A percentile compares a stretch with the other conserved stretches of the same genome.
Evolutionary conservation across 2,329 filamentous ascomycete species (phyloP).

Genomic region (Aspergillus melleus): DNA sequence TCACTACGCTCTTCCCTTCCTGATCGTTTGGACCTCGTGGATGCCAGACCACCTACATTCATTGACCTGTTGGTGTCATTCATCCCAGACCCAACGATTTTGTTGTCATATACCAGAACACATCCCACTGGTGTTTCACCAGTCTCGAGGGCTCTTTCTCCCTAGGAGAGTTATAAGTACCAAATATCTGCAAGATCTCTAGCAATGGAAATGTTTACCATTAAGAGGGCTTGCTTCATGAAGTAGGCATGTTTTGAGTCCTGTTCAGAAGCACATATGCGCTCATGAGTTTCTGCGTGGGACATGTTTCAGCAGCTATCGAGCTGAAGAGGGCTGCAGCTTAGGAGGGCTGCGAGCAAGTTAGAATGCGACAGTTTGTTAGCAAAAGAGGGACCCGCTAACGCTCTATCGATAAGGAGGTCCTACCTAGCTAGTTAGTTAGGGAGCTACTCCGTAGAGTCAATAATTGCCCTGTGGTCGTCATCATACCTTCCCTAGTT

Average conservation of each 20-base stretch:
- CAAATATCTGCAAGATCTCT: neutral
- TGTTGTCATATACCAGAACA: conserved; percentile 78
- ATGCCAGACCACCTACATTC: conserved; percentile 48
- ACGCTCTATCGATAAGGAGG: too few relatives aligned
- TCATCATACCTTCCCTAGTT: too few relatives aligned
- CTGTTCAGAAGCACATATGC: conserved; percentile 9
- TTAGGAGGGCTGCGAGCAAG: neutral
- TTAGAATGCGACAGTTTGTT: neutral
- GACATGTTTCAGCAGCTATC: neutral
- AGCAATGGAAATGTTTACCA: conserved; percentile 58
- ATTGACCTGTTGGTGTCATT: conserved; percentile 93
- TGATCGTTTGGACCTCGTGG: neutral
- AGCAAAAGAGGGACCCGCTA: too few relatives aligned
- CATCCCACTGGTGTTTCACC: conserved; percentile 97
- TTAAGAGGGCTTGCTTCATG: conserved; percentile 82
- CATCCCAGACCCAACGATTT: conserved; percentile 86
- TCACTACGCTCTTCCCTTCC: neutral
- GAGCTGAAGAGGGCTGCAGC: too few relatives aligned
- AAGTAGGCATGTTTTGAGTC: conserved; percentile 57
- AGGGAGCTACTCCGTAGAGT: too few relatives aligned
- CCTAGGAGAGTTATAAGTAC: conserved; percentile 51
- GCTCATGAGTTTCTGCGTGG: neutral
- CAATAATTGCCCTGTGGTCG: too few relatives aligned
- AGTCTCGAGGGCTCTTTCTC: conserved; percentile 75
- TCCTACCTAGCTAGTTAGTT: too few relatives aligned